phyloP scores from a whole-genome alignment of 2,329 filamentous ascomycete genomes.

The Diplodia scrobiculata region DNA sequence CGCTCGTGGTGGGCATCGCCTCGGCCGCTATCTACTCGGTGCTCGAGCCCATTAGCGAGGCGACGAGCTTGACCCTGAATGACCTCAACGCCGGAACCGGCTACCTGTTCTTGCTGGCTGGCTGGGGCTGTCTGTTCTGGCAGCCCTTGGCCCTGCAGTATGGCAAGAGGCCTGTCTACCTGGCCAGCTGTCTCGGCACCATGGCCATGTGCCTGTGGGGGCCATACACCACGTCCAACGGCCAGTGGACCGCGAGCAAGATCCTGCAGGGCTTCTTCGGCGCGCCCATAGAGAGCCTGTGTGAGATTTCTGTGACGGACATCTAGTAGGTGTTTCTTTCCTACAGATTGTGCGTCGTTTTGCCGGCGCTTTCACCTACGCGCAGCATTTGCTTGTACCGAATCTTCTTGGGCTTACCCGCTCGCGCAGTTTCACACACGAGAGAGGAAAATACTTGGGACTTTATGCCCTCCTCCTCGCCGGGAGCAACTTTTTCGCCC shows the following conservation, averaged over 20 bases:
- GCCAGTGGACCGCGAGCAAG: slow-evolving; percentile 53
- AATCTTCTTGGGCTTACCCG: background rate
- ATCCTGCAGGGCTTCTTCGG: slow-evolving; percentile 53
- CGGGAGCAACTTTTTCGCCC: slow-evolving; percentile 44
- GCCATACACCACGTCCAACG: slow-evolving; percentile 49
- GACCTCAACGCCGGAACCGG: slow-evolving; percentile 55
- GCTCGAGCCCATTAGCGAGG: slow-evolving; percentile 51
- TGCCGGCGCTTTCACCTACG: too few relatives aligned
- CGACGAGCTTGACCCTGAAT: slow-evolving; percentile 51
- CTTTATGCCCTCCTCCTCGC: slow-evolving; percentile 41
- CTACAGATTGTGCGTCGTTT: background rate
- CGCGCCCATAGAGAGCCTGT: slow-evolving; percentile 54
- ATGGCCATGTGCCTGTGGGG: slow-evolving; percentile 47
- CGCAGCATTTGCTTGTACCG: background rate
- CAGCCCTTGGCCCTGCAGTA: slow-evolving; percentile 58
- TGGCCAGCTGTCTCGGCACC: slow-evolving; percentile 48
- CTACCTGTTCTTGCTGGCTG: slow-evolving; percentile 56
- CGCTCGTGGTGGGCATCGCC: slow-evolving; percentile 54
- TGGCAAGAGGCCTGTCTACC: slow-evolving; percentile 55
- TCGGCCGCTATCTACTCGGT: slow-evolving; percentile 55
- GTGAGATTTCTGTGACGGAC: slow-evolving; percentile 52
- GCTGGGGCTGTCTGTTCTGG: slow-evolving; percentile 57
- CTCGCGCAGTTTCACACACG: slow-evolving; percentile 37
- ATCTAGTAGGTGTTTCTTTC: slow-evolving; percentile 34
- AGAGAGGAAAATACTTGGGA: slow-evolving; percentile 40